phyloP scores from a whole-genome alignment of 2,329 filamentous ascomycete species.

The Ophiostoma quercus region DNA sequence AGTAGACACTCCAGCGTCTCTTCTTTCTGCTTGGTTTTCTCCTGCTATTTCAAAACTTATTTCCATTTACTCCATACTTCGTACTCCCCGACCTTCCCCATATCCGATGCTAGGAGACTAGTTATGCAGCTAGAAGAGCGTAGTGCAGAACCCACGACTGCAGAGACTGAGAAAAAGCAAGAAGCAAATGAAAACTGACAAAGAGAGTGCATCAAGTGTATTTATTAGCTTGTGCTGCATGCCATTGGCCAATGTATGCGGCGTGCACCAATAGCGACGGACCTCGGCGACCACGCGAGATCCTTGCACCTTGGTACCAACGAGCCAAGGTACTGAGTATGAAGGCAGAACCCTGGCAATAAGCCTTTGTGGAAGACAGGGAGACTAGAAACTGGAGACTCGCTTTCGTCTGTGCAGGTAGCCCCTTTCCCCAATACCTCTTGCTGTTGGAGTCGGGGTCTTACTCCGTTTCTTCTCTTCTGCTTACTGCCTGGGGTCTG shows the following conservation, averaged over 20 bases:
- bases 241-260: background rate
- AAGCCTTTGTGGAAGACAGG: background rate
- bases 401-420: background rate
- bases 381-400: too few species aligned
- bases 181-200: background rate
- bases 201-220: background rate
- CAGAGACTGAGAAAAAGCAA: background rate
- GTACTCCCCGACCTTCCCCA: background rate
- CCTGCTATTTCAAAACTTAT: background rate
- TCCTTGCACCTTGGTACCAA: background rate
- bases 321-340: background rate
- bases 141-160: background rate
- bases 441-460: constrained; percentile 3
- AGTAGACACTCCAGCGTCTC: background rate
- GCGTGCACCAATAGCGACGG: background rate
- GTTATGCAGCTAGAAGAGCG: background rate
- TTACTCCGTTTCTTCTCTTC: background rate
- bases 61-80: background rate
- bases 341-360: background rate
- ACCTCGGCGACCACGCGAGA: constrained; percentile 7
- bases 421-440: background rate
- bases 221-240: background rate
- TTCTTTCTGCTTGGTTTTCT: background rate
- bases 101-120: constrained; percentile 4
- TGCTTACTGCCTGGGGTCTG: background rate